These are phyloP conservation scores for Lyophyllum decastes DNA, from an alignment of 768 basidiomycete genomes.

Conservation along the genomic window DNA sequence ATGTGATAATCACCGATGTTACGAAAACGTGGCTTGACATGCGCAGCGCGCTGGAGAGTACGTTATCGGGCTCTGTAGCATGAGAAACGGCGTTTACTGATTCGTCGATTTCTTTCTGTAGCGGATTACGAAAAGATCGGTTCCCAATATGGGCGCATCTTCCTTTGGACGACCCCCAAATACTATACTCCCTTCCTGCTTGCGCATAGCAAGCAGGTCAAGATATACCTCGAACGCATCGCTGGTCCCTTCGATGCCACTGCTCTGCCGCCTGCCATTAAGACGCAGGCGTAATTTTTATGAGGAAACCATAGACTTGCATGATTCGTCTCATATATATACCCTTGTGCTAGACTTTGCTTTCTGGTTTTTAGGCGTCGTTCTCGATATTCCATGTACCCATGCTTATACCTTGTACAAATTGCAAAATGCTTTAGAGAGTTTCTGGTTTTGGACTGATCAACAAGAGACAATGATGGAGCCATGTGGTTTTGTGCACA, in stretches of 20 bases:
- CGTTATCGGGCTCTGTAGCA: constrained; percentile 19
- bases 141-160: constrained; percentile 62
- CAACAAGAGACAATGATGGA: constrained; percentile 2
- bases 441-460: neutral
- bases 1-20: constrained; percentile 78
- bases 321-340: neutral
- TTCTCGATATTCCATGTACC: neutral
- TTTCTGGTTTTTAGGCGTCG: neutral
- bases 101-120: constrained; percentile 22
- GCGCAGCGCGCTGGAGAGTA: constrained; percentile 58
- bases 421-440: neutral
- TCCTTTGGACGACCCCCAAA: constrained; percentile 69
- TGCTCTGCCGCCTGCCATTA: constrained; percentile 3
- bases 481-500: constrained; percentile 22
- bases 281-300: constrained; percentile 5
- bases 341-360: neutral
- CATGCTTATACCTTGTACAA: neutral
- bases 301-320: neutral
- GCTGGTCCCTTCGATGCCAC: constrained; percentile 55
- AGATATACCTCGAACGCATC: constrained; percentile 43
- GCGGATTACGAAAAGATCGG: constrained; percentile 69
- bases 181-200: constrained; percentile 58
- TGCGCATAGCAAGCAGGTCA: constrained; percentile 24
- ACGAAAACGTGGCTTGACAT: constrained; percentile 70
- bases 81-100: neutral